phyloP scores from a whole-genome alignment of 306 rosid species.

The Prosopis cineraria region DNA sequence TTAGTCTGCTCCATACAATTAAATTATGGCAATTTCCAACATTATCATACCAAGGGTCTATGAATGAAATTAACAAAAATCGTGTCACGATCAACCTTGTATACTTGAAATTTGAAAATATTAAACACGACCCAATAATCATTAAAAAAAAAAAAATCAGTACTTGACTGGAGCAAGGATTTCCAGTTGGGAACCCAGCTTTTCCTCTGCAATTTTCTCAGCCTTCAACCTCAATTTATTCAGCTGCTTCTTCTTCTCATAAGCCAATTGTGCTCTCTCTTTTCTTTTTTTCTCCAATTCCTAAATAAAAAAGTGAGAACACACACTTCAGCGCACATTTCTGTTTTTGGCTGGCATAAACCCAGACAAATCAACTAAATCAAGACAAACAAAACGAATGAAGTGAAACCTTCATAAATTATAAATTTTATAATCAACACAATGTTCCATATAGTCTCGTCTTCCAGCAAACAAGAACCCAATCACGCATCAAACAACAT shows the following conservation, averaged over 20 bases:
- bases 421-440: neutral
- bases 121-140: slow-evolving; percentile 1
- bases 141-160: slow-evolving; percentile 27
- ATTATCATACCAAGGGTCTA: neutral
- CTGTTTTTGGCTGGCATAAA: neutral
- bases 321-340: neutral
- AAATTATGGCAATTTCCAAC: neutral
- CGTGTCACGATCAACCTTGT: neutral
- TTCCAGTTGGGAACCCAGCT: slow-evolving; percentile 46
- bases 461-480: neutral
- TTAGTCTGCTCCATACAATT: neutral
- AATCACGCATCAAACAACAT: neutral
- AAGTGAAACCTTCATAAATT: too few relatives aligned
- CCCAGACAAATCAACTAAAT: neutral
- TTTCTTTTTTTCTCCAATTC: slow-evolving; percentile 55
- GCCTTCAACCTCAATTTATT: slow-evolving; percentile 39
- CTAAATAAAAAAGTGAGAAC: slow-evolving; percentile 26
- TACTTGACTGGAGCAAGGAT: slow-evolving; percentile 46
- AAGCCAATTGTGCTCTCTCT: slow-evolving; percentile 41
- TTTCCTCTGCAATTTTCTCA: slow-evolving; percentile 42
- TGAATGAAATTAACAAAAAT: neutral
- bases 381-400: neutral
- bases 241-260: slow-evolving; percentile 51
- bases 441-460: neutral
- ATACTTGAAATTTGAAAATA: slow-evolving; percentile 33